phyloP scores from a whole-genome alignment of 2,329 filamentous ascomycete species.

The Diaporthe destruens region DNA sequence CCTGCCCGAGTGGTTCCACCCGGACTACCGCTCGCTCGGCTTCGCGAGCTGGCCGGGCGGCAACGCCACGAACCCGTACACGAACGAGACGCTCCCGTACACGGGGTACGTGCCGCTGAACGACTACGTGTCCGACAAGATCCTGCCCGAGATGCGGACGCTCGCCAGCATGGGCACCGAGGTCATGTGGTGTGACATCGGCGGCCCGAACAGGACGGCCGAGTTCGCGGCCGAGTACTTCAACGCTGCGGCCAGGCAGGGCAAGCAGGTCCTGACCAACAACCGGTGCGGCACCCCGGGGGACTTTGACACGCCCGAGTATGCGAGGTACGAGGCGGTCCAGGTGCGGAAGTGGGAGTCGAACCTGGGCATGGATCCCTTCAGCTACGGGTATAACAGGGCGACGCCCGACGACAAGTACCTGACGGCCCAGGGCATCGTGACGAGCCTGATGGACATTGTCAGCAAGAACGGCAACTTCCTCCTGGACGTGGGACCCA shows the following conservation, averaged over 20 bases:
- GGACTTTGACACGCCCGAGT: slow-evolving; percentile 44
- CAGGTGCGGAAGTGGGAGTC: slow-evolving; percentile 44
- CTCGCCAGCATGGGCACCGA: slow-evolving; percentile 57
- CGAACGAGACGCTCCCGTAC: slow-evolving; percentile 56
- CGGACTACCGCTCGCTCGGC: slow-evolving; percentile 55
- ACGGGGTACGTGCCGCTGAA: slow-evolving; percentile 56
- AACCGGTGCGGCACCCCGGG: slow-evolving; percentile 42
- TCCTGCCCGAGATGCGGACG: slow-evolving; percentile 58
- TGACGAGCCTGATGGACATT: slow-evolving; percentile 47
- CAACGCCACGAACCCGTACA: slow-evolving; percentile 59
- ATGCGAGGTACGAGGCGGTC: slow-evolving; percentile 41
- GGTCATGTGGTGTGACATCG: slow-evolving; percentile 62
- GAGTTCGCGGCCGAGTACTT: slow-evolving; percentile 58
- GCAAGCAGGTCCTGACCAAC: slow-evolving; percentile 38
- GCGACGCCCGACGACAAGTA: slow-evolving; percentile 43
- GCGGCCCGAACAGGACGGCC: slow-evolving; percentile 57
- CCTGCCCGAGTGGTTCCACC: slow-evolving; percentile 61
- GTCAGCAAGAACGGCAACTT: slow-evolving; percentile 50
- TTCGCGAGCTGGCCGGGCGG: slow-evolving; percentile 57
- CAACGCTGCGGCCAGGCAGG: slow-evolving; percentile 51
- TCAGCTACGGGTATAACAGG: slow-evolving; percentile 44
- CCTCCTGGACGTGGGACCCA: slow-evolving; percentile 47
- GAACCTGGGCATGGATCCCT: slow-evolving; percentile 44
- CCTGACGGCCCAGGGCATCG: slow-evolving; percentile 45
- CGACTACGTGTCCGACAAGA: slow-evolving; percentile 56